These are phyloP conservation scores for Globisporangium iwayamae DNA, from an alignment of 352 stramenopile genomes.

Conservation along the genomic window DNA sequence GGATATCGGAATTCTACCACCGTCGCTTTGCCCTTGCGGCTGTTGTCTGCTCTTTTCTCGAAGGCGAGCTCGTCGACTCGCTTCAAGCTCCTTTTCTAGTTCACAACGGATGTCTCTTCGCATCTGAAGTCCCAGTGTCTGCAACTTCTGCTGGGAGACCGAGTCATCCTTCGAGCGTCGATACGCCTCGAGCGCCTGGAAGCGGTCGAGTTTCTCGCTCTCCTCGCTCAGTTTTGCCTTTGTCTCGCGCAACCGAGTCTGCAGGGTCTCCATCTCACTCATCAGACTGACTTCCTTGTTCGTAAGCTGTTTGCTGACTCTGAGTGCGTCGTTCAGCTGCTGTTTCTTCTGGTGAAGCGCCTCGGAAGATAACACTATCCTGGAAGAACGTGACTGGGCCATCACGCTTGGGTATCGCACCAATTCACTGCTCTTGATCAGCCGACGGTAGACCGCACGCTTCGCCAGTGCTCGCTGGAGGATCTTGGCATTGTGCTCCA, in stretches of 20 bases:
- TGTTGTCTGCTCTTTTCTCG: conserved; percentile 15
- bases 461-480: conserved; percentile 42
- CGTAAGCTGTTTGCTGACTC: conserved; percentile 24
- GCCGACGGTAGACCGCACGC: conserved; percentile 23
- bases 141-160: conserved; percentile 27
- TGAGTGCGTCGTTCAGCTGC: conserved; percentile 18
- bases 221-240: conserved; percentile 30
- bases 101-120: conserved; percentile 54
- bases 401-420: conserved; percentile 28
- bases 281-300: conserved; percentile 26
- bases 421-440: conserved; percentile 28
- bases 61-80: conserved; percentile 31
- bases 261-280: conserved; percentile 28
- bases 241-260: conserved; percentile 21
- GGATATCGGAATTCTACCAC: neutral
- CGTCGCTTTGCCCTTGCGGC: neutral
- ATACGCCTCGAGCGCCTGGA: conserved; percentile 39
- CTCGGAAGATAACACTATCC: neutral
- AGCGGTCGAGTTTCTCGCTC: conserved; percentile 40
- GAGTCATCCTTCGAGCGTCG: conserved; percentile 52
- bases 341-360: conserved; percentile 19
- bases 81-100: conserved; percentile 62
- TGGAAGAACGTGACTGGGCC: conserved; percentile 8
- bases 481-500: conserved; percentile 34
- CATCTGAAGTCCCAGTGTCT: conserved; percentile 40